phyloP scores from a whole-genome alignment of 2,329 filamentous ascomycete species.

The Xylariaceae sp. region DNA sequence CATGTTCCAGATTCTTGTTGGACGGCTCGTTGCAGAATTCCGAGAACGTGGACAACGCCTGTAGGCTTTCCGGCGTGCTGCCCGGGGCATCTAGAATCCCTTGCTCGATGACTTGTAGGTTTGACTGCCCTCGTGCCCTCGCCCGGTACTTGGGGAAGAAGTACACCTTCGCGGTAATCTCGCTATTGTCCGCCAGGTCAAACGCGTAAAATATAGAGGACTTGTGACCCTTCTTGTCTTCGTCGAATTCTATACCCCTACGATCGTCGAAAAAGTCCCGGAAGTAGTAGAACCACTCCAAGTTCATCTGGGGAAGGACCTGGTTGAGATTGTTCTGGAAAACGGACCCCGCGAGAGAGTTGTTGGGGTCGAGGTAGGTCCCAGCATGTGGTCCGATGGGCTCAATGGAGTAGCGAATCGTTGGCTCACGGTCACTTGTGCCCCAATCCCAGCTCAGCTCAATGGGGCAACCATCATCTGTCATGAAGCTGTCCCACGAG shows the following conservation, averaged over 20 bases:
- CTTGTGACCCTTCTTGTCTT: constrained; percentile 1
- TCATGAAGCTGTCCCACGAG: constrained; percentile 14
- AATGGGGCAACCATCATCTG: constrained; percentile 8
- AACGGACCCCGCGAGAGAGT: not conserved
- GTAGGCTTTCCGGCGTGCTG: not conserved
- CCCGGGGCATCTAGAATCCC: constrained; percentile 2
- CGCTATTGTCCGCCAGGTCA: constrained; percentile 3
- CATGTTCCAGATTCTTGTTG: constrained; percentile 1
- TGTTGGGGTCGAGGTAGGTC: constrained; percentile 1
- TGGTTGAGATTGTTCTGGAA: not conserved
- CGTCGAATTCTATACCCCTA: not conserved
- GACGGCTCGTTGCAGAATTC: constrained; percentile 3
- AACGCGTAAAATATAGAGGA: constrained; percentile 12
- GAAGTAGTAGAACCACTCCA: constrained; percentile 9
- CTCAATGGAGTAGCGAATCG: constrained; percentile 13
- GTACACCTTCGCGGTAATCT: constrained; percentile 10
- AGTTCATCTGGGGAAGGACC: not conserved
- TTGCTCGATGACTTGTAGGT: constrained; percentile 1
- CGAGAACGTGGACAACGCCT: constrained; percentile 3
- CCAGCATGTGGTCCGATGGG: constrained; percentile 7
- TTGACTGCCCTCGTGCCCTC: not conserved
- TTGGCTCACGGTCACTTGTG: not conserved
- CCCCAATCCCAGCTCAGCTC: constrained; percentile 16
- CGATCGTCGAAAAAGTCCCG: not conserved
- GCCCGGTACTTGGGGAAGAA: constrained; percentile 10